Percentiles rank a stretch among this genome's conserved stretches.
These are phyloP conservation scores for Beauveria scarabaeidicola DNA, from an alignment of 2,329 filamentous ascomycete genomes.

Conservation along the genomic window DNA sequence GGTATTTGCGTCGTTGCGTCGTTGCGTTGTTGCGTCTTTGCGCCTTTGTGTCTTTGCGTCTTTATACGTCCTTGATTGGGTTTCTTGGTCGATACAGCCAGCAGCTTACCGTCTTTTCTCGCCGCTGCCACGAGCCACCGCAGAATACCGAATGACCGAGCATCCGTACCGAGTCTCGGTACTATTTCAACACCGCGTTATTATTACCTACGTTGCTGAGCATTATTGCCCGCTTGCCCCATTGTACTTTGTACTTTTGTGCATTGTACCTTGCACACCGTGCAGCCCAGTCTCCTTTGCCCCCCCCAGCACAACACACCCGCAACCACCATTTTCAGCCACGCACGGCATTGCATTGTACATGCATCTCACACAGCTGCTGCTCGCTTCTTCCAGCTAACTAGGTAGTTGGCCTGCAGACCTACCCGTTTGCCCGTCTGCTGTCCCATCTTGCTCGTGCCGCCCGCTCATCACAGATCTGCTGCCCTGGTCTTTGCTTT, in stretches of 20 bases:
- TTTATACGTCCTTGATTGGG: neutral
- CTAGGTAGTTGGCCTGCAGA: constrained; percentile 2
- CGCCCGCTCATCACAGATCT: constrained; percentile 5
- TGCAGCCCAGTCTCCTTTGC: neutral
- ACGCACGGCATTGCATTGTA: constrained; percentile 10
- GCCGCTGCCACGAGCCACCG: neutral
- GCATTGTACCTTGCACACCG: neutral
- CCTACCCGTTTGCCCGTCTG: neutral
- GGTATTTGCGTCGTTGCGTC: neutral
- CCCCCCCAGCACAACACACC: neutral
- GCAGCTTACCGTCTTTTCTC: constrained; percentile 10
- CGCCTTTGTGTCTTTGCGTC: neutral
- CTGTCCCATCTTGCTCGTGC: constrained; percentile 1
- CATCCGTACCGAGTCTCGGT: neutral
- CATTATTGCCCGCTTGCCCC: neutral
- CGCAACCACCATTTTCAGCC: constrained; percentile 8
- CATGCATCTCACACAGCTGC: constrained; percentile 5
- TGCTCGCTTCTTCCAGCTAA: neutral
- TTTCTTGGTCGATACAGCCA: neutral
- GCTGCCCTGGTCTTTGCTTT: constrained; percentile 7
- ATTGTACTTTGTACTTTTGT: neutral
- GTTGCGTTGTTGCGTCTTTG: neutral
- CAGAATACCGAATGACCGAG: neutral
- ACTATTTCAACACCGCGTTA: neutral
- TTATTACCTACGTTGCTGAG: neutral